Base-by-base conservation (phyloP, 495 filamentous ascomycete species). In the Daldinia loculata region DNA sequence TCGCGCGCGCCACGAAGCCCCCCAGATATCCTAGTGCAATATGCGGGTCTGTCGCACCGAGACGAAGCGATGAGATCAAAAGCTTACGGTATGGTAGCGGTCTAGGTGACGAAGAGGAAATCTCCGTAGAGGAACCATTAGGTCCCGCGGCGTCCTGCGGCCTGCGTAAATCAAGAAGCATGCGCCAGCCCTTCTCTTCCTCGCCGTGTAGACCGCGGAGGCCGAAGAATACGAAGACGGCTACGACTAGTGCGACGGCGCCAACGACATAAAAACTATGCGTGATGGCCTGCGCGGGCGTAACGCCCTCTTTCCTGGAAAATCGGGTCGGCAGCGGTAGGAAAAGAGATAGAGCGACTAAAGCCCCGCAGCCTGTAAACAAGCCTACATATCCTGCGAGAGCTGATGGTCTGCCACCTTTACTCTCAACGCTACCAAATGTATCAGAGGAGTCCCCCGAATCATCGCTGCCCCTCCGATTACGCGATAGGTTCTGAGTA, bases 1-100 rank as follows among this genome's bases (percentile, higher is more conserved):
- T 97, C 11, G 95, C 93, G 56, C 95, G 89, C 4, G 96, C 95
- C 0, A 98, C 95, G 69, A 99, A 97, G 15, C 95, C 95, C 62
- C 94, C 95, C 0, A 98, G 80, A 72, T 98, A 99, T 17, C 92
- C 93, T 0, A 98, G 84, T 41, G 89, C 89, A 74, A 99, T 95
- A 56, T 89, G 86, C 26, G 85, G 82, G 75, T 95, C 90, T 22
- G 82, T 88, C 69, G 92, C 87, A 12, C 92, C 95, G n/a, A 97
- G 82, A 7, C 80, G 78, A 45, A 94, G 75, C 0, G 93, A 89
- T n/a, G 89, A 85, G 2, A 83, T 78, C 30, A 97, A 77, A 15
- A 87, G 81, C 48, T 80, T 80, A 61, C 71, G 79, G 71, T 85
- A 87, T 4, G 84, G 85, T 3, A 84, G 69, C 6, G 75, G 75